Evolutionary conservation across 2,329 filamentous ascomycete genomes (phyloP).

Genomic region (Hymenotorrendiella dingleyae): DNA sequence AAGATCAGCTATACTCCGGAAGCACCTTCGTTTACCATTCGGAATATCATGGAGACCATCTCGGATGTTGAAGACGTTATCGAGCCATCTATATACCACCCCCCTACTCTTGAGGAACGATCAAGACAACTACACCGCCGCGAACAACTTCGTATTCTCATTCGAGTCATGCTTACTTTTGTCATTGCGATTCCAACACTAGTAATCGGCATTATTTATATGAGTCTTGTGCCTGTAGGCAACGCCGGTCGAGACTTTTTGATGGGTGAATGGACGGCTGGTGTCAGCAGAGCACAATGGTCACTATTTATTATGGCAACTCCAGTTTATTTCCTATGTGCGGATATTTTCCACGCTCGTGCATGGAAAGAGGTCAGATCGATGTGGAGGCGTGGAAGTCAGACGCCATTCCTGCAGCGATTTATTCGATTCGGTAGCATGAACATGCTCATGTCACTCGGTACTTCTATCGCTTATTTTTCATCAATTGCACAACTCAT

Average conservation of each 20-base stretch:
- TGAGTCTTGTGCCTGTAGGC: constrained; percentile 65
- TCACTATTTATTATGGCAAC: constrained; percentile 76
- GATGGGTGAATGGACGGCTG: constrained; percentile 64
- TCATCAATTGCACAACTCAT: constrained; percentile 76
- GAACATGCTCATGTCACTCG: constrained; percentile 88
- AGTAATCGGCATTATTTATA: constrained; percentile 82
- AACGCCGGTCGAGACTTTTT: constrained; percentile 57
- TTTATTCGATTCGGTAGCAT: constrained; percentile 96
- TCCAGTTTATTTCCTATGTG: constrained; percentile 79
- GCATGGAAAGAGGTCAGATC: constrained; percentile 72
- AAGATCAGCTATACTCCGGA: constrained; percentile 65
- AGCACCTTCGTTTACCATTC: constrained; percentile 65
- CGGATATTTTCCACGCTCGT: constrained; percentile 76
- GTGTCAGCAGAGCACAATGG: constrained; percentile 72
- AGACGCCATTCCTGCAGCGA: constrained; percentile 63
- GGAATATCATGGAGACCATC: constrained; percentile 66
- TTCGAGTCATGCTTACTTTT: constrained; percentile 64
- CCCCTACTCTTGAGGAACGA: constrained; percentile 77
- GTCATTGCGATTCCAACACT: constrained; percentile 75
- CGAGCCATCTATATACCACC: constrained; percentile 65
- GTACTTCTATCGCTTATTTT: constrained; percentile 81
- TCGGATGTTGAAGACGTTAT: constrained; percentile 61
- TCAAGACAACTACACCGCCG: constrained; percentile 65
- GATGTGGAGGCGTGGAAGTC: constrained; percentile 72
- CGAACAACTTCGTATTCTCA: constrained; percentile 63